phyloP scores from a whole-genome alignment of 371 early-diverging fungal genomes.

The Lichtheimia ramosa region DNA sequence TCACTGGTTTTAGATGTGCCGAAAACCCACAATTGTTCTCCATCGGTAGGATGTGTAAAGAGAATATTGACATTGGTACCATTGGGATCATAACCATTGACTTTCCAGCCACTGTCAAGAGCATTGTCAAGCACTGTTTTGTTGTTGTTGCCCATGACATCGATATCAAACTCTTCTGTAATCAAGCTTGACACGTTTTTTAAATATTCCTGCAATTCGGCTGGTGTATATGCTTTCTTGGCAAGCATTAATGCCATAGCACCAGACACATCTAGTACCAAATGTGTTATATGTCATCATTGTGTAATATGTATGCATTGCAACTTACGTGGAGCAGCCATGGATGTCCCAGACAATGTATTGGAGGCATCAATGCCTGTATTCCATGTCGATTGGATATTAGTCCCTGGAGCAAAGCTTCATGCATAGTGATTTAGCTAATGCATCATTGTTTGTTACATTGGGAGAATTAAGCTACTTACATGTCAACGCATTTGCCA shows the following conservation, averaged over 20 bases:
- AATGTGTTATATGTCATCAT: neutral
- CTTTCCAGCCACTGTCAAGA: conserved; percentile 26
- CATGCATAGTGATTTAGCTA: neutral
- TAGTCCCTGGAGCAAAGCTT: conserved; percentile 73
- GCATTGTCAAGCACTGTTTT: conserved; percentile 45
- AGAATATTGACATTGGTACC: conserved; percentile 16
- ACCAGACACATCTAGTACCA: conserved; percentile 39
- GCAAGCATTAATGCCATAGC: conserved; percentile 42
- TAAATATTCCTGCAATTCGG: conserved; percentile 20
- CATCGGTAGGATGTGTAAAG: conserved; percentile 20
- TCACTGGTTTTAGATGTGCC: conserved; percentile 4
- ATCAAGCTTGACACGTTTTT: conserved; percentile 27
- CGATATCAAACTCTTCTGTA: conserved; percentile 31
- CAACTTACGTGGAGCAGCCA: conserved; percentile 74
- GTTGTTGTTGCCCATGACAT: conserved; percentile 36
- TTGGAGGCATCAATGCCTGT: conserved; percentile 26
- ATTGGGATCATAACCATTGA: conserved; percentile 10
- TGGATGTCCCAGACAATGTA: conserved; percentile 70
- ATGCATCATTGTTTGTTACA: neutral
- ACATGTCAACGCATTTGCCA: conserved; percentile 81
- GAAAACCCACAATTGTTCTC: conserved; percentile 14
- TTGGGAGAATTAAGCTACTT: conserved; percentile 22
- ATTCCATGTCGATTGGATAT: conserved; percentile 70
- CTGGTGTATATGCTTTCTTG: conserved; percentile 35
- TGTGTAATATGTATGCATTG: neutral